Evolutionary conservation across 1,284 basidiomycete genomes (phyloP), one percentile per base, ranked within the genome.

Genomic region (Fomitopsis palustris): DNA sequence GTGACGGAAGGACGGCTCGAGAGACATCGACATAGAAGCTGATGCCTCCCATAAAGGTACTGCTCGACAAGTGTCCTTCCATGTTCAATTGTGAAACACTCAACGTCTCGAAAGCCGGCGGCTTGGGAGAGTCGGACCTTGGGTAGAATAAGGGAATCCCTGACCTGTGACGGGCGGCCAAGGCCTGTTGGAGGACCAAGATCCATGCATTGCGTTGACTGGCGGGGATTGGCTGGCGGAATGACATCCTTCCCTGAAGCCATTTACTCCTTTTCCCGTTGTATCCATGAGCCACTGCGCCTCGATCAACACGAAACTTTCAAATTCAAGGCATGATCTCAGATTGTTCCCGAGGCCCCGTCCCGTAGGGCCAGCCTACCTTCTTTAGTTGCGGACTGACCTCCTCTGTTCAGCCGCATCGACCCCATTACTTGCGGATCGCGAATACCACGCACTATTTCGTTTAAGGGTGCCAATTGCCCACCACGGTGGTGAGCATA

Each of bases 1-100:
- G 43, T 42, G 58, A 54, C 51, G 54, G 58, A 60, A 43, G 49
- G 43, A 58, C 37, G 56, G 51, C 55, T 56, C 53, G 56, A 53
- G 54, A 55, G 58, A 63, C 55, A 56, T 62, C 60, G 62, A 64
- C 67, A 52, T 21, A n/a, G 49, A 52, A 52, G 49, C 16, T 37
- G 49, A 52, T 52, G 49, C 27, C 21, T 4, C 49, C 68, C 65
- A 65, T 70, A 68, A 64, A 65, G 62, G 67, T 61, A 60, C 56
- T 53, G 17, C 27, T 55, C 29, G 17, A 52, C 42, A 42, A 29
- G 29, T 29, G 43, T 21, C 33, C 45, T 55, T 42, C 43, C 42
- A 53, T 54, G 35, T 37, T 25, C 57, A 39, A 23, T 25, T 14
- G 29, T 41, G 29, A 37, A 33, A 57, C 33, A 27, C 43, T 19